Evolutionary conservation across 805 yeast genomes (phyloP).

Genomic region (Sugiyamaella boreocaroliniensis): DNA sequence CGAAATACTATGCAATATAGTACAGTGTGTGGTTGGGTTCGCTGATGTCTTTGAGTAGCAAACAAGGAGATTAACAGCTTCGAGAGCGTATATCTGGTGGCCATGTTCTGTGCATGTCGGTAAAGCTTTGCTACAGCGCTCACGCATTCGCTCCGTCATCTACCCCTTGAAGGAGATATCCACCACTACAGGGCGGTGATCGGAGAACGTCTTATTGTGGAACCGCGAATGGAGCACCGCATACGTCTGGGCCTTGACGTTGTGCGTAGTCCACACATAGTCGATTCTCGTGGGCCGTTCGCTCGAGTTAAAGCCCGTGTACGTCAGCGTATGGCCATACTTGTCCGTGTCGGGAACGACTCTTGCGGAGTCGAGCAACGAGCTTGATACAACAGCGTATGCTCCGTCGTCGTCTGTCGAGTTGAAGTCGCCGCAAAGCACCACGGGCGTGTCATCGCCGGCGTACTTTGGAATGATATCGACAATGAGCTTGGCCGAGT

Average conservation of each 20-base stretch:
- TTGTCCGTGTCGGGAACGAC: slow-evolving; percentile 20
- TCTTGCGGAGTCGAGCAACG: slow-evolving; percentile 36
- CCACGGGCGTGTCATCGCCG: slow-evolving; percentile 26
- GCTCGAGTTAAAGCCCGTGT: slow-evolving; percentile 41
- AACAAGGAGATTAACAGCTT: too few relatives aligned
- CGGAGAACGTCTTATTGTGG: slow-evolving; percentile 10
- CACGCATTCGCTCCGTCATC: too few relatives aligned
- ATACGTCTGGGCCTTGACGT: slow-evolving; percentile 7
- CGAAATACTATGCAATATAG: not conserved
- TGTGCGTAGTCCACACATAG: slow-evolving; percentile 39
- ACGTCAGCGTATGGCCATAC: slow-evolving; percentile 43
- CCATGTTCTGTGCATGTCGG: too few relatives aligned
- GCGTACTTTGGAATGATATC: slow-evolving; percentile 26
- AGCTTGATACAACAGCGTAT: slow-evolving; percentile 35
- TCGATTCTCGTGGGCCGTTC: slow-evolving; percentile 32
- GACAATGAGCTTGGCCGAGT: slow-evolving; percentile 40
- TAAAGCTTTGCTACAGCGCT: too few relatives aligned
- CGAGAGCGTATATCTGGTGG: too few relatives aligned
- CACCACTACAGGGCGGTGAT: slow-evolving; percentile 18
- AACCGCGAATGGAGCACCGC: slow-evolving; percentile 16
- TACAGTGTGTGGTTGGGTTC: not conserved
- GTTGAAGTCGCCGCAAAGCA: slow-evolving; percentile 55
- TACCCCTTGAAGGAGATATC: slow-evolving; percentile 2
- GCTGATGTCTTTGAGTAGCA: too few relatives aligned
- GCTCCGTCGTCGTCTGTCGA: slow-evolving; percentile 40